phyloP scores from a whole-genome alignment of 345 rosid species.

The Aquilaria sinensis region DNA sequence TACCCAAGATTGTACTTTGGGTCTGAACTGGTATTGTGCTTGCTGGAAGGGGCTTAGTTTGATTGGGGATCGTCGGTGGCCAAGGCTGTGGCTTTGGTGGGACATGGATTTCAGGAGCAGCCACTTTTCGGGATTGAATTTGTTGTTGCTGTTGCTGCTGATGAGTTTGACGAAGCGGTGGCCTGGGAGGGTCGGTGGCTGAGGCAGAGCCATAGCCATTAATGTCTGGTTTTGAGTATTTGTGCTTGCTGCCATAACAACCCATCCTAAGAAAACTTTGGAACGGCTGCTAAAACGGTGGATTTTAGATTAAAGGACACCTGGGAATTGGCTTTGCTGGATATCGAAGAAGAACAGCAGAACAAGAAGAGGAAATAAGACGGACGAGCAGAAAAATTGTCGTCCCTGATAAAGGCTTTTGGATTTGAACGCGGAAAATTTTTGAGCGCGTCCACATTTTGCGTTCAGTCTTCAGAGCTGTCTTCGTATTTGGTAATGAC shows the following conservation, averaged over 20 bases:
- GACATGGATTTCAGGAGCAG: constrained; percentile 18
- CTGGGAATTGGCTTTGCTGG: no score
- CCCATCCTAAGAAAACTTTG: constrained; percentile 36
- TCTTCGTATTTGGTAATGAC: no score
- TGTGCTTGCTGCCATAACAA: constrained; percentile 45
- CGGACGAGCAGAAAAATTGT: no score
- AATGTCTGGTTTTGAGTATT: constrained; percentile 21
- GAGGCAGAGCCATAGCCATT: constrained; percentile 21
- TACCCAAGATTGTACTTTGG: constrained; percentile 51
- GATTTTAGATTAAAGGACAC: no score
- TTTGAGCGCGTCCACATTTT: no score
- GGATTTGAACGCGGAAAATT: no score
- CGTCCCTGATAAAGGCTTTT: no score
- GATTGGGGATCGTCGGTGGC: constrained; percentile 7
- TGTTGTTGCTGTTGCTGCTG: constrained; percentile 16
- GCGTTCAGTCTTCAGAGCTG: no score
- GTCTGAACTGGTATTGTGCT: constrained; percentile 14
- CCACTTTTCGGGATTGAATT: constrained; percentile 23
- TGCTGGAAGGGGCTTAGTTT: constrained; percentile 2
- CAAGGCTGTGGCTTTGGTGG: constrained; percentile 17
- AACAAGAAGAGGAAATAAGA: no score
- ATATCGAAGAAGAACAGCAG: no score
- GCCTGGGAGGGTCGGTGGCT: constrained; percentile 15
- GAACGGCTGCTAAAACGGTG: no score
- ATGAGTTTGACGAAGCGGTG: constrained; percentile 19